Base-by-base conservation (phyloP, 2,329 filamentous ascomycete genomes). In the Sphaerulina musiva region DNA sequence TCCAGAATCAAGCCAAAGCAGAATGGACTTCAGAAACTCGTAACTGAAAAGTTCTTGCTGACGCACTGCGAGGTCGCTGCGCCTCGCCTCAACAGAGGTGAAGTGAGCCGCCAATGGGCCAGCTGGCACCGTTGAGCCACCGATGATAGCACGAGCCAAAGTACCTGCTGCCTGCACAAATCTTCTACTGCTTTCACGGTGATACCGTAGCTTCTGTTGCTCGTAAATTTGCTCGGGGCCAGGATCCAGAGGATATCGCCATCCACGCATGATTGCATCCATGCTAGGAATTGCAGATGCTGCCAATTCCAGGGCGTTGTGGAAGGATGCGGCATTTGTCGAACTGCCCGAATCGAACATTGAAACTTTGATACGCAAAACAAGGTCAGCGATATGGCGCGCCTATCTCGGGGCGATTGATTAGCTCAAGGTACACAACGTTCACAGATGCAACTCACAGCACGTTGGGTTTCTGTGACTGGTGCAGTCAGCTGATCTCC, bases 131-230 rank as follows among this genome's bases (percentile, higher is more conserved):
- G 74, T 72, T 3, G 80, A 62, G 56, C 71, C 73, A 1, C 79
- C 80, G 20, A 79, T 80, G n/a, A 85, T 69, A 1, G 76, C 75
- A 48, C 77, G 72, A 12, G 80, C 73, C 14, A 85, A 67, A 2
- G 78, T 80, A 26, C 81, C 83, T 38, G 80, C 74, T 42, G 80
- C 81, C 67, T 85, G 83, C 1, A 84, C 77, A 63, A 84, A 85
- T 53, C 81, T 76, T 65, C 79, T 78, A 32, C 76, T 73, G 14
- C 78, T 73, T 57, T 80, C 78, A 39, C 82, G 78, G 58, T 79
- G 75, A 31, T 74, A 74, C 32, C 81, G 78, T 23, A 83, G 70
- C 7, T 76, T 77, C 59, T 79, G 78, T 60, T 85, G 80, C 6
- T 80, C 65, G 9, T 70, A 64, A 9, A 84, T 76, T 39, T 80